Evolutionary conservation across 345 rosid species (phyloP).

Genomic region (Camelina hispida): DNA sequence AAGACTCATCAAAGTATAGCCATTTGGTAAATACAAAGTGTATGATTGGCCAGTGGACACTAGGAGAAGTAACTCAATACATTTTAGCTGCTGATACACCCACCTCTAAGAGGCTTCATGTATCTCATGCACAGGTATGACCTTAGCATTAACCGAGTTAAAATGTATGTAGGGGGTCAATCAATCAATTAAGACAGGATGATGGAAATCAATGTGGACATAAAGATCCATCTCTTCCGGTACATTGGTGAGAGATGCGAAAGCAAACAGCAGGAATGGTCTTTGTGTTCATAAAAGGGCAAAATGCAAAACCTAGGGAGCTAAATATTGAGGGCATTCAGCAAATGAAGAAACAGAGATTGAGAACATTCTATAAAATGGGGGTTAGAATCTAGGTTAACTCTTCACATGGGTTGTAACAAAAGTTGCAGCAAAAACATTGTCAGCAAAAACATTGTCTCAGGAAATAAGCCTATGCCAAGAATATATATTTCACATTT

Average conservation of each 20-base stretch:
- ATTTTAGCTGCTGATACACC: not conserved
- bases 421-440: not conserved
- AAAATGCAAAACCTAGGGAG: not conserved
- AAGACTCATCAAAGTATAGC: conserved; percentile 5
- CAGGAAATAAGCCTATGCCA: conserved; percentile 4
- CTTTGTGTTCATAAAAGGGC: not conserved
- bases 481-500: not conserved
- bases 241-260: not conserved
- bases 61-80: not conserved
- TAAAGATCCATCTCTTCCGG: conserved; percentile 2
- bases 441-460: not conserved
- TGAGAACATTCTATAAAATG: not conserved
- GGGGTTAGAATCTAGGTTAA: not conserved
- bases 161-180: no score
- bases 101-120: conserved; percentile 16
- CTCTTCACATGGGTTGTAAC: not conserved
- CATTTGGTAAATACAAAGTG: not conserved
- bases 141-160: conserved; percentile 13
- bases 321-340: not conserved
- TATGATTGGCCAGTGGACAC: conserved; percentile 11
- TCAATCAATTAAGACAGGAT: not conserved
- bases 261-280: not conserved
- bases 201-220: not conserved
- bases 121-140: not conserved
- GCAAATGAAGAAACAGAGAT: conserved; percentile 1